These are phyloP conservation scores for Dictyostelium intermedium DNA, from an alignment of 78 protist genomes.

Conservation along the genomic window DNA sequence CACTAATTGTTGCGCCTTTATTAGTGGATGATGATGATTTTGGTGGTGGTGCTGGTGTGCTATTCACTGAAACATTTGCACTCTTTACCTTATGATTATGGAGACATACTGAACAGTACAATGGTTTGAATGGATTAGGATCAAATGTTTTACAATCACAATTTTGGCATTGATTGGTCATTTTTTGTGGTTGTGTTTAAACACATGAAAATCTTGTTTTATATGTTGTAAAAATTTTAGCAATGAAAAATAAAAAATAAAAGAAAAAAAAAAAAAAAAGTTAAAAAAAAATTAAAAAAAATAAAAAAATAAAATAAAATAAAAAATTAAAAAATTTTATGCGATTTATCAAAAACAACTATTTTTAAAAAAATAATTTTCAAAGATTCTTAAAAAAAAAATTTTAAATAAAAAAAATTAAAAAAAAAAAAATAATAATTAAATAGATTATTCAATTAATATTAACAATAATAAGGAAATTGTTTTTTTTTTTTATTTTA, in stretches of 20 bases:
- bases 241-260: not conserved
- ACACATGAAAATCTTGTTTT: not conserved
- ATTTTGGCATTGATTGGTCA: constrained; percentile 9
- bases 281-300: not conserved
- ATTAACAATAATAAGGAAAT: too few relatives aligned
- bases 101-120: constrained; percentile 45
- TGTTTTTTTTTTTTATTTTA: too few relatives aligned
- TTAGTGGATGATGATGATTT: not conserved
- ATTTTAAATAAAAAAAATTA: too few relatives aligned
- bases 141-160: constrained; percentile 43
- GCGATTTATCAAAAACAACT: not conserved
- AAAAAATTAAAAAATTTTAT: not conserved
- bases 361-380: too few relatives aligned
- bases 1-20: not conserved
- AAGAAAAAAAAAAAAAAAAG: not conserved
- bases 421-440: too few relatives aligned
- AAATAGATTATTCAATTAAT: too few relatives aligned
- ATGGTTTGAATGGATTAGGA: constrained; percentile 46
- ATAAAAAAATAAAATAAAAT: not conserved
- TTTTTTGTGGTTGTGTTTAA: too few relatives aligned
- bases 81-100: constrained; percentile 21
- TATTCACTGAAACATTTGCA: constrained; percentile 3
- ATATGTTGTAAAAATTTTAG: not conserved
- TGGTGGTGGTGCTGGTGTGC: not conserved
- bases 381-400: too few relatives aligned